These are phyloP conservation scores for Coniochaeta hoffmannii DNA, from an alignment of 2,329 filamentous ascomycete genomes.

Conservation along the genomic window DNA sequence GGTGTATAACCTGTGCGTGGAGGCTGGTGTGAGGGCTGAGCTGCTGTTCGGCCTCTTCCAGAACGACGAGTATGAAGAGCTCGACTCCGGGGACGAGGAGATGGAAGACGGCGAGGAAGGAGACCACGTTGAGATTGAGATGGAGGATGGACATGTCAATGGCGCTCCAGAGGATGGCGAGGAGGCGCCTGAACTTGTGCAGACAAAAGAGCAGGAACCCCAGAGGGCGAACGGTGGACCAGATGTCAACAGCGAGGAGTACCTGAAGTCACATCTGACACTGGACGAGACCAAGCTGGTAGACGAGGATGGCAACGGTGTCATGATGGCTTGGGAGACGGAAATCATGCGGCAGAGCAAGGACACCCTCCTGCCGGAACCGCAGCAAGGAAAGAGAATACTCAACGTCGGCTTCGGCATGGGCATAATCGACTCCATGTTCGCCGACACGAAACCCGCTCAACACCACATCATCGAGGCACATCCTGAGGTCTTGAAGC, in stretches of 20 bases:
- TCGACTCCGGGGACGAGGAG: slow-evolving; percentile 50
- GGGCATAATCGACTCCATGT: slow-evolving; percentile 78
- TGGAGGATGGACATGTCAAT: slow-evolving; percentile 18
- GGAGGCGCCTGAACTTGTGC: slow-evolving; percentile 20
- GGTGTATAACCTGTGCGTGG: slow-evolving; percentile 77
- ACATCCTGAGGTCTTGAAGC: slow-evolving; percentile 66
- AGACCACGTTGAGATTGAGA: slow-evolving; percentile 33
- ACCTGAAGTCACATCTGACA: slow-evolving; percentile 59
- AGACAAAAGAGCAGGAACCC: slow-evolving; percentile 7
- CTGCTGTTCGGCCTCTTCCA: slow-evolving; percentile 72
- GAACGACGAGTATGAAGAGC: slow-evolving; percentile 73
- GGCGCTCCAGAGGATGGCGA: slow-evolving; percentile 20
- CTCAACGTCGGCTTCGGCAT: slow-evolving; percentile 88
- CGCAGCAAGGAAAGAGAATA: slow-evolving; percentile 51
- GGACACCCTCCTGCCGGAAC: slow-evolving; percentile 47
- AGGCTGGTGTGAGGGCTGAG: slow-evolving; percentile 86
- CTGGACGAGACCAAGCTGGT: slow-evolving; percentile 62
- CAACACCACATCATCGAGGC: slow-evolving; percentile 82
- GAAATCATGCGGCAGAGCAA: slow-evolving; percentile 78
- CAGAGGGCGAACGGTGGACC: slow-evolving; percentile 4
- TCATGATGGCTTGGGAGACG: slow-evolving; percentile 93
- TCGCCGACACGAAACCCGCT: slow-evolving; percentile 59
- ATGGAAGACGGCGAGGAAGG: slow-evolving; percentile 35
- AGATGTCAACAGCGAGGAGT: slow-evolving; percentile 56
- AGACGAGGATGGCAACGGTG: slow-evolving; percentile 69